Evolutionary conservation across 2,329 filamentous ascomycete species (phyloP), one percentile per base, ranked within the genome.

Genomic region (Fusarium heterosporum): DNA sequence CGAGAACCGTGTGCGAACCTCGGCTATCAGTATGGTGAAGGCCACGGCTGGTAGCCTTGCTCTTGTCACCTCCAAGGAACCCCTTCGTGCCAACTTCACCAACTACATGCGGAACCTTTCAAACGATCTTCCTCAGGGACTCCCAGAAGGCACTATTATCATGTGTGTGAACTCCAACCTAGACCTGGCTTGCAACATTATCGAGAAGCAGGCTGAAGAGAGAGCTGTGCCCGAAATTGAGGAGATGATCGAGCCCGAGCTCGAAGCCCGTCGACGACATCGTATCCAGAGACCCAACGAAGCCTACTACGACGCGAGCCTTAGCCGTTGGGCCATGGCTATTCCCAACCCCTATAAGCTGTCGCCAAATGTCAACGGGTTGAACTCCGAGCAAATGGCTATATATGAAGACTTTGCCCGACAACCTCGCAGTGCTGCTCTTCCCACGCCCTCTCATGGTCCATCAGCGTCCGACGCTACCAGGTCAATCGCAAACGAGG

Each of bases 151-250:
- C 8, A 92, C 96, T 30, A 96, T 99, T 63, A 87, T 98, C 56
- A 97, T 99, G 93, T 98, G 96, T 78, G 95, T 99, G 63, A 99
- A 98, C 77, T 95, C 96, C 68, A 99, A 99, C 76, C 85, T 99
- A 29, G 96, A 99, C 71, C 86, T 93, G 39, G 95, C 96, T 45
- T 98, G 96, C 75, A 91, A 88, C 71, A 92, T 97, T 65, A 96
- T 99, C 43, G 96, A 99, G 78, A 93, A 96, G 78, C 94, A 96
- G 51, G 96, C 96, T 4, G 95, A 98, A 77, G 92, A 97, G 73
- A 92, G 95, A 63, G 96, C 96, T 11, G 84, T 97, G 38, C 91
- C 93, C 3, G 96, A 99, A 77, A 98, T 99, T 60, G 95, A 99
- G 76, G 92, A 96, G 64, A 91, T 97, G 79, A 91, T 99, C 47